Evolutionary conservation across 1,284 basidiomycete genomes (phyloP).

Genomic region (Irpex sp.): DNA sequence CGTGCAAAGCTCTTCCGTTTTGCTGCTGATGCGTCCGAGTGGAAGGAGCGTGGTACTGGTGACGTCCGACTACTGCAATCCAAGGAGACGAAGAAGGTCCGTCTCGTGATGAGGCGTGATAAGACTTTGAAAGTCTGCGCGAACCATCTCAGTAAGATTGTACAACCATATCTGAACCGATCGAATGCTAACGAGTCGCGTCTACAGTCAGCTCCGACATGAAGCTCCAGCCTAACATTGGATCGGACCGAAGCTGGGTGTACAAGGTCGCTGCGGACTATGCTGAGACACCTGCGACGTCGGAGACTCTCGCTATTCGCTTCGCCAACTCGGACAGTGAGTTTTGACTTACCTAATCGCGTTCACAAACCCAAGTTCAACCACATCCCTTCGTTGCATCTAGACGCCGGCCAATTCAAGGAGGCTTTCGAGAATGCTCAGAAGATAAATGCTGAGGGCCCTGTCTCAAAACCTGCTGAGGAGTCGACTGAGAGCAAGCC

Average conservation of each 20-base stretch:
- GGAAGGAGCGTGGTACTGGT: slow-evolving; percentile 97
- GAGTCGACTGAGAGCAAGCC: slow-evolving; percentile 16
- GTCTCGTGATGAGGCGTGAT: slow-evolving; percentile 99
- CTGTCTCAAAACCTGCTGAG: slow-evolving; percentile 26
- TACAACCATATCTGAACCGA: slow-evolving; percentile 3
- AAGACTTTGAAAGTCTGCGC: slow-evolving; percentile 99
- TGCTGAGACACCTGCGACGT: slow-evolving; percentile 82
- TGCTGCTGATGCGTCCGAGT: slow-evolving; percentile 77
- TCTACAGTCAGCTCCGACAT: slow-evolving; percentile 82
- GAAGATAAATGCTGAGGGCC: slow-evolving; percentile 56
- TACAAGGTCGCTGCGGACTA: slow-evolving; percentile 97
- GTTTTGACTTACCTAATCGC: slow-evolving; percentile 27
- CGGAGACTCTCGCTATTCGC: slow-evolving; percentile 97
- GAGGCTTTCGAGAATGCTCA: slow-evolving; percentile 83
- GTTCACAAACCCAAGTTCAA: background rate
- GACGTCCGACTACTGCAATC: slow-evolving; percentile 88
- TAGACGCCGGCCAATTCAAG: slow-evolving; percentile 90
- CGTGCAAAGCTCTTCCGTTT: slow-evolving; percentile 99
- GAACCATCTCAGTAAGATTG: slow-evolving; percentile 87
- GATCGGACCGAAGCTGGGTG: slow-evolving; percentile 99
- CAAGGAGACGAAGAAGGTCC: slow-evolving; percentile 88
- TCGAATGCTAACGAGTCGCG: background rate
- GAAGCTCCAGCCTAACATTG: slow-evolving; percentile 96
- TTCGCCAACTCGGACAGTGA: slow-evolving; percentile 96
- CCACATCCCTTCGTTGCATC: background rate